Percentiles rank a stretch among this genome's conserved stretches.
phyloP scores from a whole-genome alignment of 805 yeast species.

The Kuraishia piskuri region DNA sequence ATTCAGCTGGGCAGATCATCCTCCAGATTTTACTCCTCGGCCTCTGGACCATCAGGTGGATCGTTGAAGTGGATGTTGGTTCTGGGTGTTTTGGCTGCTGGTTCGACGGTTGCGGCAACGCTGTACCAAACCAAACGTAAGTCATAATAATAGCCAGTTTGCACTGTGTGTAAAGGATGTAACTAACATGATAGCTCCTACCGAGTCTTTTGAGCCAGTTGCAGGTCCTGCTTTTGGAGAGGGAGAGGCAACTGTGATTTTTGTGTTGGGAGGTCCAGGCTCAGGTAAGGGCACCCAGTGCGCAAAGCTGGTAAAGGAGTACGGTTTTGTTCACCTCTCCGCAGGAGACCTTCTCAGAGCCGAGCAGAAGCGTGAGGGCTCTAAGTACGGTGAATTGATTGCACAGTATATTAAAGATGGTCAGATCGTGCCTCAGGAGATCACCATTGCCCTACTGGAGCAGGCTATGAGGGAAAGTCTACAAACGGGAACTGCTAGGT shows the following conservation, averaged over 20 bases:
- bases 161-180: neutral
- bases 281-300: slow-evolving; percentile 98
- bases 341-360: slow-evolving; percentile 97
- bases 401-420: slow-evolving; percentile 83
- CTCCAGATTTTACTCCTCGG: neutral
- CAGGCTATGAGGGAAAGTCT: slow-evolving; percentile 61
- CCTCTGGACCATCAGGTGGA: neutral
- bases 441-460: slow-evolving; percentile 75
- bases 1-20: neutral
- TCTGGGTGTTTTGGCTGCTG: slow-evolving; percentile 21
- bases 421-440: slow-evolving; percentile 84
- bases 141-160: neutral
- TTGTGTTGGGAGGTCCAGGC: slow-evolving; percentile 96
- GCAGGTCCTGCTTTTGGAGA: slow-evolving; percentile 40
- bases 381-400: slow-evolving; percentile 79
- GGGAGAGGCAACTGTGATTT: slow-evolving; percentile 69
- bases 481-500: slow-evolving; percentile 46
- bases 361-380: slow-evolving; percentile 77
- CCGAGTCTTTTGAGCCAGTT: slow-evolving; percentile 23
- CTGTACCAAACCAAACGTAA: slow-evolving; percentile 16
- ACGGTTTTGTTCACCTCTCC: slow-evolving; percentile 76
- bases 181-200: slow-evolving; percentile 14
- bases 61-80: slow-evolving; percentile 7
- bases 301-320: slow-evolving; percentile 71
- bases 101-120: slow-evolving; percentile 23